Evolutionary conservation across 192 early-diverging fungal species (phyloP), one percentile per base, ranked within the genome.

Genomic region (Entophlyctis luteolus): DNA sequence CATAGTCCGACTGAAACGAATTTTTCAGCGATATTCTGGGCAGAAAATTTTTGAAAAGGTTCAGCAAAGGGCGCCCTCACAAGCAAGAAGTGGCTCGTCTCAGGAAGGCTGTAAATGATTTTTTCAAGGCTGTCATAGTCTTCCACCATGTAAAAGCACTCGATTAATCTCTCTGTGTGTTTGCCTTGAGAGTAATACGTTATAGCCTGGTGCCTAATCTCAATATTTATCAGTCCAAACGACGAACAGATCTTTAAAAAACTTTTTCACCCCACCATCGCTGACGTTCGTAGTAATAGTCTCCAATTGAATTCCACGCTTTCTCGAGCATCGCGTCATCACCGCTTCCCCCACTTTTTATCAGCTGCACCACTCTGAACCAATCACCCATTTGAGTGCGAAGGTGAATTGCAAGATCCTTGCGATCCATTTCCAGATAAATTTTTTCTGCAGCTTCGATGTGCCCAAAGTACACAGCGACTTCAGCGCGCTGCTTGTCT

Each of bases 381-480:
- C 79, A 84, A 65, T 86, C 82, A 31, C 82, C 82, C 63, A 84
- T 66, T 8, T 73, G 67, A 1, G 76, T 79, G 8, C 79, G 76
- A 14, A 86, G 52, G 18, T 81, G 77, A 14, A 86, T 72, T 2
- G 84, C 84, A 3, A 86, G 67, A 60, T 86, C 84, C 50, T 80
- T 81, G 20, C 84, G 74, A 58, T 86, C 84, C 77, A 79, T 77
- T 34, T 82, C 81, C 18, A 84, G 48, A 38, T 86, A 86, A 20
- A 78, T 27, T 39, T 75, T 72, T 55, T 86, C 84, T 0, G 84
- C 80, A 12, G 60, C 33, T 14, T 84, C 82, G 35, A 74, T 70
- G 22, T 83, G 68, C 2, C 73, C 67, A 46, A 79, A 81, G 56
- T 76, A 82, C 12, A 74, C 69, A 12, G 77, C 78, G 27, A 86